Evolutionary conservation across 2,329 filamentous ascomycete species (phyloP).

Genomic region (Alternaria gansuensis): DNA sequence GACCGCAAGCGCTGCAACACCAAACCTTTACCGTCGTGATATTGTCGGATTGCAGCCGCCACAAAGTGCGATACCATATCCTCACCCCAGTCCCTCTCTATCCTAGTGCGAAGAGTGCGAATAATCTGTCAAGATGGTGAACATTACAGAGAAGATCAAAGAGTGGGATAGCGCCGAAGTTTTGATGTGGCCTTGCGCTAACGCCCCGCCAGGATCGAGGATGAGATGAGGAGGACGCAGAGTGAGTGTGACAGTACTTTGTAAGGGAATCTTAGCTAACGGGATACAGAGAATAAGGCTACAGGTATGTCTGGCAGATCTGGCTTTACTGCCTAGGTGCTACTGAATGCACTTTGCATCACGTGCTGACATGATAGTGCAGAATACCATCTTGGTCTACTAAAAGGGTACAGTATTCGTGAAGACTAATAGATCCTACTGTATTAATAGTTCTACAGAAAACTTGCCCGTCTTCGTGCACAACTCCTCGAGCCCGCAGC

Average conservation of each 20-base stretch:
- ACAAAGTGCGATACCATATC: conserved; percentile 10
- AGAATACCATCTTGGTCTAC: conserved; percentile 98
- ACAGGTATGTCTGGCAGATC: conserved; percentile 73
- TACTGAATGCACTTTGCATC: conserved; percentile 22
- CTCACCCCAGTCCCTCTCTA: conserved; percentile 22
- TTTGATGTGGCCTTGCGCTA: conserved; percentile 41
- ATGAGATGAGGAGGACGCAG: conserved; percentile 99
- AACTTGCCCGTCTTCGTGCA: conserved; percentile 91
- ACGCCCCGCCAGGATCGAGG: conserved; percentile 80
- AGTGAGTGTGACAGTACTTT: conserved; percentile 66
- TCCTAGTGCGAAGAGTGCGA: conserved; percentile 3
- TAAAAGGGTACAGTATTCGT: conserved; percentile 77
- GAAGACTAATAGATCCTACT: neutral
- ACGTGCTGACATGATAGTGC: conserved; percentile 50
- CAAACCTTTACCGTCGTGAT: conserved; percentile 48
- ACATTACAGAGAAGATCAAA: conserved; percentile 99
- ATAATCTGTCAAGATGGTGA: conserved; percentile 75
- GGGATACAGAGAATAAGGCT: conserved; percentile 87
- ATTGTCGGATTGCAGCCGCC: conserved; percentile 26
- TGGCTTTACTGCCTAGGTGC: neutral
- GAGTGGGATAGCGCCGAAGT: conserved; percentile 69
- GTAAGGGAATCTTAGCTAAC: conserved; percentile 45
- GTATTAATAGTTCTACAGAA: conserved; percentile 65
- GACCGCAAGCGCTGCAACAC: conserved; percentile 40
- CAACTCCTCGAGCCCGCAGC: conserved; percentile 91